These are phyloP conservation scores for Lactifluus piperatus DNA, from an alignment of 768 basidiomycete species.

Conservation along the genomic window DNA sequence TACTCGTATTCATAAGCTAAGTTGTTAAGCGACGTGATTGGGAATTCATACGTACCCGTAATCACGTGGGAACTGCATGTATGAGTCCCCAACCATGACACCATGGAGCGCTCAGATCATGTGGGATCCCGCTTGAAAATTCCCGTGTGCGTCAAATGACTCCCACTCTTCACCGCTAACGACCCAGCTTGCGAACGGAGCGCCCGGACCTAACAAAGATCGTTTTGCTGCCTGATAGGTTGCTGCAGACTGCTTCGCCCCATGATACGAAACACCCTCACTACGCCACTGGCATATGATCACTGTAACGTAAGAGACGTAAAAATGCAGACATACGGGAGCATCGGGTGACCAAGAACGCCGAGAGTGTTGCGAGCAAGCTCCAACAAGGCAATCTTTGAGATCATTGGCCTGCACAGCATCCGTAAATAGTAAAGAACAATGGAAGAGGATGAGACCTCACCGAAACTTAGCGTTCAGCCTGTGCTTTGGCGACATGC, in stretches of 20 bases:
- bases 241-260: constrained; percentile 33
- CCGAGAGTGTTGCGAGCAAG: constrained; percentile 32
- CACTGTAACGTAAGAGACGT: background rate
- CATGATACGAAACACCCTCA: constrained; percentile 33
- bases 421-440: background rate
- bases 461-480: constrained; percentile 56
- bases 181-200: constrained; percentile 58
- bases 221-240: constrained; percentile 47
- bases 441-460: background rate
- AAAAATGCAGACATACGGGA: constrained; percentile 13
- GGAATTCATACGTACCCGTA: background rate
- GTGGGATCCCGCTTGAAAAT: background rate
- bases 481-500: constrained; percentile 64
- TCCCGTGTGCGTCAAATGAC: constrained; percentile 31
- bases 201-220: constrained; percentile 34
- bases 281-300: constrained; percentile 12
- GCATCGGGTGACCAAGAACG: constrained; percentile 12
- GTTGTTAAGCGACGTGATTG: too few species aligned
- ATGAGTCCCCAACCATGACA: too few species aligned
- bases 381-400: constrained; percentile 45
- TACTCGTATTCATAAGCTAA: background rate
- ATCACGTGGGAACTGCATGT: background rate
- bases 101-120: background rate
- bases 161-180: constrained; percentile 46
- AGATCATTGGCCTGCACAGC: constrained; percentile 39